Percentiles rank a stretch among this genome's conserved stretches.
phyloP scores from a whole-genome alignment of 1,284 basidiomycete genomes.

The Trichosporon inkin region DNA sequence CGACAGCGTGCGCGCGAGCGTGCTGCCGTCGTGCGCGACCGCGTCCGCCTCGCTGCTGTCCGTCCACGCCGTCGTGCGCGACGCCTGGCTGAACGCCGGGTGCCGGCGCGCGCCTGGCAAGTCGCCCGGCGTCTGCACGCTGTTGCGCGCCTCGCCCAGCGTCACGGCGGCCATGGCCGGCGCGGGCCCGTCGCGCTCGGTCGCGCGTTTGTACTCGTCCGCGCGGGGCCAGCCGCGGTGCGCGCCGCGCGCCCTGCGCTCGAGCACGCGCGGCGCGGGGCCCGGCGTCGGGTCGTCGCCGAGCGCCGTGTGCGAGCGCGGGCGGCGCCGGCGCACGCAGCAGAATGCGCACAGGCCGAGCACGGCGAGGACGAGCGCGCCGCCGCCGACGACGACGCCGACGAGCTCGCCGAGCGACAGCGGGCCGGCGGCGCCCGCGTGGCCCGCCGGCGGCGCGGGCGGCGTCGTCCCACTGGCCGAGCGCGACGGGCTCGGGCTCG shows the following conservation, averaged over 20 bases:
- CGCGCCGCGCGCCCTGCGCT: too few relatives aligned
- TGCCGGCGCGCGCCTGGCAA: neutral
- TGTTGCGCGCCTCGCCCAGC: too few relatives aligned
- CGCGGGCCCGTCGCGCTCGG: too few relatives aligned
- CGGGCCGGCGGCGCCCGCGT: neutral
- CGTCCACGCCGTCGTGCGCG: constrained; percentile 25
- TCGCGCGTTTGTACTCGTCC: too few relatives aligned
- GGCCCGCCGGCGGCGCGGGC: neutral
- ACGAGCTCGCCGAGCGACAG: neutral
- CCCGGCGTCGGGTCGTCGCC: neutral
- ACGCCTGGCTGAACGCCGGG: neutral
- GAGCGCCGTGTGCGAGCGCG: neutral
- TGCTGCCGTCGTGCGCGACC: constrained; percentile 31
- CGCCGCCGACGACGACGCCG: neutral
- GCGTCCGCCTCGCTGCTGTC: constrained; percentile 38
- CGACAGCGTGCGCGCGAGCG: constrained; percentile 34
- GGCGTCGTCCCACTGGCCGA: too few relatives aligned
- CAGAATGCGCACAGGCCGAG: neutral
- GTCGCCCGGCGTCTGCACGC: too few relatives aligned
- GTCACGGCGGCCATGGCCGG: too few relatives aligned
- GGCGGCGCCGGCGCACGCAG: neutral
- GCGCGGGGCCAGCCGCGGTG: too few relatives aligned
- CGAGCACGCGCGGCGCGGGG: neutral
- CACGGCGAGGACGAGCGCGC: neutral
- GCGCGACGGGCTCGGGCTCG: too few relatives aligned